phyloP scores from a whole-genome alignment of 768 basidiomycete species.

The Heimioporus sp. region DNA sequence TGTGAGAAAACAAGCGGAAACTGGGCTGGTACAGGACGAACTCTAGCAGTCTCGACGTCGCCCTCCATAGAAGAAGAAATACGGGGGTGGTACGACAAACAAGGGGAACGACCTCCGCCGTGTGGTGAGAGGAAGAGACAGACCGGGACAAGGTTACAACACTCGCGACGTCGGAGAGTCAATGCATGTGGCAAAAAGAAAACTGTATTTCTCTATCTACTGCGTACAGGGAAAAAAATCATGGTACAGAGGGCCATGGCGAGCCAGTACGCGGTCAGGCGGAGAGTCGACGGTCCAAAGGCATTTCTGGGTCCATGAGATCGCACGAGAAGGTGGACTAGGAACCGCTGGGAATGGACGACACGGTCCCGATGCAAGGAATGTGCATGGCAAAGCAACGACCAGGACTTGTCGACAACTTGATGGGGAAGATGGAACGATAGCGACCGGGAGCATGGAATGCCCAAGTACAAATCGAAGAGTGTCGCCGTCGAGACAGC shows the following conservation, averaged over 20 bases:
- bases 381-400: no score
- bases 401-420: neutral
- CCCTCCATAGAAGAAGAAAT: slow-evolving; percentile 35
- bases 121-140: slow-evolving; percentile 22
- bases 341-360: neutral
- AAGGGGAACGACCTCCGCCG: slow-evolving; percentile 12
- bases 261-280: slow-evolving; percentile 1
- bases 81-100: no score
- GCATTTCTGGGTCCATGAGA: neutral
- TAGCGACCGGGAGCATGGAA: no score
- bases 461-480: no score
- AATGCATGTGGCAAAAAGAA: slow-evolving; percentile 45
- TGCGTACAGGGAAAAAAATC: slow-evolving; percentile 25
- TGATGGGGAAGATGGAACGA: neutral
- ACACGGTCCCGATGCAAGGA: no score
- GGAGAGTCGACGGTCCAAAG: neutral
- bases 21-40: slow-evolving; percentile 37
- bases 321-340: neutral
- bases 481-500: neutral
- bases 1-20: slow-evolving; percentile 30
- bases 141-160: slow-evolving; percentile 31
- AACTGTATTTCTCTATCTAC: slow-evolving; percentile 37
- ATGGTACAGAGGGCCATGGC: slow-evolving; percentile 17
- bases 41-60: slow-evolving; percentile 49
- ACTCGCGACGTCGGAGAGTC: slow-evolving; percentile 52